Percentiles rank a stretch among this genome's conserved stretches.
These are phyloP conservation scores for Kwoniella heveanensis DNA, from an alignment of 768 basidiomycete genomes.

Conservation along the genomic window DNA sequence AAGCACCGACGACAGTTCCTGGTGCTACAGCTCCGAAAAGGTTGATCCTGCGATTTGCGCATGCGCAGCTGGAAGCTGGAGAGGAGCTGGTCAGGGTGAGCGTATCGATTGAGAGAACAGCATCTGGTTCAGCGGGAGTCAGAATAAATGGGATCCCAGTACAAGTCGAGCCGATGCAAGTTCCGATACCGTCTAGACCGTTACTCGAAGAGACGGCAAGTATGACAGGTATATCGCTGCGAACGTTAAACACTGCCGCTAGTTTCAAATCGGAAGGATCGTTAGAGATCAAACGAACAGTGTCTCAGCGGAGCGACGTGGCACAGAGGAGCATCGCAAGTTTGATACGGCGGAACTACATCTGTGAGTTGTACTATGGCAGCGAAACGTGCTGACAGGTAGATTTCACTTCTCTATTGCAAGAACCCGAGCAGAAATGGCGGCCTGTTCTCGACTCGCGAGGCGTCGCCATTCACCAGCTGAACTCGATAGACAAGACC, in stretches of 20 bases:
- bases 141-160: conserved; percentile 79
- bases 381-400: conserved; percentile 20
- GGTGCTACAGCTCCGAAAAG: conserved; percentile 59
- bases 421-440: conserved; percentile 99
- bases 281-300: conserved; percentile 6
- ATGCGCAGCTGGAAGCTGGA: conserved; percentile 66
- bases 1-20: conserved; percentile 49
- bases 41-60: conserved; percentile 68
- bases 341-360: conserved; percentile 87
- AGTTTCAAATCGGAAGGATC: conserved; percentile 23
- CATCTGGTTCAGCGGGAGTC: conserved; percentile 65
- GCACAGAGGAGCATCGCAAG: conserved; percentile 82
- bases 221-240: conserved; percentile 49
- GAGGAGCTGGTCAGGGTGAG: conserved; percentile 79
- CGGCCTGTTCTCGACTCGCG: conserved; percentile 73
- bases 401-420: conserved; percentile 89
- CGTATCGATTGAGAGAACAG: conserved; percentile 75
- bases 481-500: conserved; percentile 96
- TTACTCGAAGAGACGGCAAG: conserved; percentile 48
- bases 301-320: conserved; percentile 60
- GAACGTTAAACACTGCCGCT: conserved; percentile 45
- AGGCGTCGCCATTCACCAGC: conserved; percentile 90
- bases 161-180: conserved; percentile 40
- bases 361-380: conserved; percentile 63
- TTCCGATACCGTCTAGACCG: conserved; percentile 20